A percentile compares a stretch with the other conserved stretches of the same genome.
These are phyloP conservation scores for Chlorella sp. DNA, from an alignment of 139 green algal species.

Conservation along the genomic window DNA sequence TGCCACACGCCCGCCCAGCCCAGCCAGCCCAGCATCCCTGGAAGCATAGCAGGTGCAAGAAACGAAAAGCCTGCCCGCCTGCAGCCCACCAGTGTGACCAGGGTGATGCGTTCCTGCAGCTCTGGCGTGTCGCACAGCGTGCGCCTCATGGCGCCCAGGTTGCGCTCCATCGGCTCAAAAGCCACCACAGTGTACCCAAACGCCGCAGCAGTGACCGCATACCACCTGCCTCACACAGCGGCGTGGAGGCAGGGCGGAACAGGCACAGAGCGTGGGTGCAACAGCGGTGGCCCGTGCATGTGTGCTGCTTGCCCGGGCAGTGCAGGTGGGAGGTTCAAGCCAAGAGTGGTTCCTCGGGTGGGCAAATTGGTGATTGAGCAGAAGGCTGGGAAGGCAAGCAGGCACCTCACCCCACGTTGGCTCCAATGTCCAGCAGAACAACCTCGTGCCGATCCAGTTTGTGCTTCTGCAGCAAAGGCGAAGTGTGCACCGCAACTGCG, in stretches of 20 bases:
- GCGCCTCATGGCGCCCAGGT: conserved; percentile 1
- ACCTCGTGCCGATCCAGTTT: not conserved
- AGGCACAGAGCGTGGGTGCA: not conserved
- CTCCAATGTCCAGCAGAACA: not conserved
- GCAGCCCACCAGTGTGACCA: not conserved
- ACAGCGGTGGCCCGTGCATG: not conserved
- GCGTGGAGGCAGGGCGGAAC: not conserved
- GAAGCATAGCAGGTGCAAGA: no score
- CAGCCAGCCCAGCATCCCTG: not conserved
- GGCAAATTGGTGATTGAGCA: not conserved
- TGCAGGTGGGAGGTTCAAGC: not conserved
- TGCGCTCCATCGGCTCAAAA: not conserved
- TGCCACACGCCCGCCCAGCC: no score
- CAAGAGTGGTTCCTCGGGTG: not conserved
- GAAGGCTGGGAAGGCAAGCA: not conserved
- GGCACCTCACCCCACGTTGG: not conserved
- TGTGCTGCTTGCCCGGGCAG: not conserved
- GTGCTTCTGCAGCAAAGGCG: not conserved
- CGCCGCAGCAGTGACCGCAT: not conserved
- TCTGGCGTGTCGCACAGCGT: not conserved
- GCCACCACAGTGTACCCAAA: not conserved
- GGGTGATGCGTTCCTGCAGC: conserved; percentile 5
- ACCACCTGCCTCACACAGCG: not conserved
- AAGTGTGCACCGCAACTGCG: not conserved
- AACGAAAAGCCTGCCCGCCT: not conserved